Base-by-base conservation (phyloP, 1,139 yeast species). In the Kodamaea sp. region DNA sequence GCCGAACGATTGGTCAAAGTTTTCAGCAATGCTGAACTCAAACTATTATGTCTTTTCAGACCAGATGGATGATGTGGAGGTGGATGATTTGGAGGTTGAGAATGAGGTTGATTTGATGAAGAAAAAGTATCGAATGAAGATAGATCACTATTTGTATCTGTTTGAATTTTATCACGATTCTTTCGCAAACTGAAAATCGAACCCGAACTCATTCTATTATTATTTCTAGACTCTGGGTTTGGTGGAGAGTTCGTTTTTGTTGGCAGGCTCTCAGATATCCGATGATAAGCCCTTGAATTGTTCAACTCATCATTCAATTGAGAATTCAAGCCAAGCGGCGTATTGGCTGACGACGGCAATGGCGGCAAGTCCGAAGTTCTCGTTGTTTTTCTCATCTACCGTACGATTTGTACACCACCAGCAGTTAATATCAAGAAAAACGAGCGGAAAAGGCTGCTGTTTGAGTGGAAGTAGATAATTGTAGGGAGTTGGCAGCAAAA, bases 121-220 rank as follows among this genome's bases (percentile, higher is more conserved):
- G 20, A 63, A 63, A 3, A 65, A 52, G 41, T 24, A 10, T 68
- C 74, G 29, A 57, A 46, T 27, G 71, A 65, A 5, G 69, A 63
- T 11, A 54, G 43, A 45, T 70, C 75, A 37, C 70, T 63, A 31
- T 43, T 40, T 39, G 56, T 57, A 31, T 61, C 67, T 29, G 52
- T 55, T 10, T 27, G 31, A 23, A 32, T 34, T 20, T 36, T 38
- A 22, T 47, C 53, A 24, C 47, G 47, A 39, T 44, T 42, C 49
- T 65, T 67, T 36, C 68, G 55, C 36, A 67, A 50, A 46, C 70
- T 62, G 48, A 70, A 70, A 15, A 70, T 62, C 23, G 73, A 65
- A 29, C 68, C 60, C n/a, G 70, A 57, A 25, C 70, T 62, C 41
- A 61, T 60, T 38, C 73, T 52, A 44, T 57, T 53, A 38, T 41